A percentile compares a stretch with the other conserved stretches of the same genome.
These are phyloP conservation scores for Skeletonema costatum DNA, from an alignment of 108 stramenopile species.

Conservation along the genomic window DNA sequence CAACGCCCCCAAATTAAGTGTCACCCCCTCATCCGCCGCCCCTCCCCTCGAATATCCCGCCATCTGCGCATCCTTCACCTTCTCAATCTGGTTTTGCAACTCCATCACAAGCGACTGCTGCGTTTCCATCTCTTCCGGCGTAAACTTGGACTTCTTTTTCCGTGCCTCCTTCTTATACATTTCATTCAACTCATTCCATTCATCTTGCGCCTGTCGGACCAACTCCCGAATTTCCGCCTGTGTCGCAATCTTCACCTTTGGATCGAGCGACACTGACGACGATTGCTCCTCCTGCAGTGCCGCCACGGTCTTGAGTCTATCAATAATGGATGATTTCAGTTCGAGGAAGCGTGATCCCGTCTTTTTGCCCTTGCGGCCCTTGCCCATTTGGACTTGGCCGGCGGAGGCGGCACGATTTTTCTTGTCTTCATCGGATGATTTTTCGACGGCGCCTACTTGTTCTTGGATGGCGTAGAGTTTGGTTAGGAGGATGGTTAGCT, in stretches of 20 bases:
- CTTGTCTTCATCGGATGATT: slow-evolving; percentile 75
- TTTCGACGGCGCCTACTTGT: slow-evolving; percentile 85
- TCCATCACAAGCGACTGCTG: slow-evolving; percentile 77
- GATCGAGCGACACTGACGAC: slow-evolving; percentile 63
- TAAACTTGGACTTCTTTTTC: slow-evolving; percentile 88
- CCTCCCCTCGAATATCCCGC: slow-evolving; percentile 70
- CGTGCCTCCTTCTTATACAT: slow-evolving; percentile 86
- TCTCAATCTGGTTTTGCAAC: slow-evolving; percentile 80
- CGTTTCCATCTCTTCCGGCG: slow-evolving; percentile 82
- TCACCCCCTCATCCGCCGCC: slow-evolving; percentile 44
- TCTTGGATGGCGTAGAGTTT: slow-evolving; percentile 89
- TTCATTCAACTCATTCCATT: slow-evolving; percentile 83
- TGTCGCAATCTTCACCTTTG: slow-evolving; percentile 80
- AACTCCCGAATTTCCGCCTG: slow-evolving; percentile 83
- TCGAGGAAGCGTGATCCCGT: slow-evolving; percentile 83
- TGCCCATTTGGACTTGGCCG: slow-evolving; percentile 68
- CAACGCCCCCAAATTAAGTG: slow-evolving; percentile 69
- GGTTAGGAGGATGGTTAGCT: slow-evolving; percentile 78
- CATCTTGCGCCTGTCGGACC: slow-evolving; percentile 75
- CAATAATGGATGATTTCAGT: slow-evolving; percentile 75
- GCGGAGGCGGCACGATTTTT: slow-evolving; percentile 62
- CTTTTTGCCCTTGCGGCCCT: slow-evolving; percentile 66
- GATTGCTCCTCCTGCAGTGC: slow-evolving; percentile 51
- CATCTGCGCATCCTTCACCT: slow-evolving; percentile 79
- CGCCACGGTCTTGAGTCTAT: slow-evolving; percentile 65